Conservation (phyloP, 148 eudicot genomes). For the Drosera capensis region DNA sequence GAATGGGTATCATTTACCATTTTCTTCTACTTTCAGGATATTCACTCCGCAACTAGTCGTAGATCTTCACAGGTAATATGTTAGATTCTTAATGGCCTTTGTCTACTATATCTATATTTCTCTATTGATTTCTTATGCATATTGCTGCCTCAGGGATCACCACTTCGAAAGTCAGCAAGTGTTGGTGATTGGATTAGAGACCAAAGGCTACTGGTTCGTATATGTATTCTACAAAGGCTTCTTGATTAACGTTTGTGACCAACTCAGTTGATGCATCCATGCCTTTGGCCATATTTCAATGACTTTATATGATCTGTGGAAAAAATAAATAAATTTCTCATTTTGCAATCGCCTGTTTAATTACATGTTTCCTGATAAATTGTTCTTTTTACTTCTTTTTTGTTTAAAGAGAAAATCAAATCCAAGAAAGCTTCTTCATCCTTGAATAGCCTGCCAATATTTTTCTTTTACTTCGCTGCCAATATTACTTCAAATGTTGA, state of each 20-base stretch:
- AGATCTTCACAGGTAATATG: constrained; percentile 49
- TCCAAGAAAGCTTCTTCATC: no score
- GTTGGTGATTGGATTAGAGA: constrained; percentile 82
- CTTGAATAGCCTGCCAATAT: no score
- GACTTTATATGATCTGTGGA: neutral
- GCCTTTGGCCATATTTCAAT: neutral
- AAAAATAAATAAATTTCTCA: no score
- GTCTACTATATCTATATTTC: constrained; percentile 5
- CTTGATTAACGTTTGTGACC: neutral
- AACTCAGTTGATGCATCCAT: neutral
- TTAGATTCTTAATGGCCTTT: neutral
- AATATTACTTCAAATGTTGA: no score
- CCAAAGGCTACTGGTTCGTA: constrained; percentile 61
- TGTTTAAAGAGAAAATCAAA: no score
- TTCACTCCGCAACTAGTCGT: constrained; percentile 36
- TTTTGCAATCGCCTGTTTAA: no score
- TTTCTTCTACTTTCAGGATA: constrained; percentile 70
- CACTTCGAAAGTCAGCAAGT: constrained; percentile 81
- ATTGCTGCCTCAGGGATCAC: constrained; percentile 50
- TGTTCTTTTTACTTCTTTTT: no score
- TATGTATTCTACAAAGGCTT: neutral
- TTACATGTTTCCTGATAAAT: no score
- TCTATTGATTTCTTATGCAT: constrained; percentile 15
- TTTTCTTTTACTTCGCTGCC: no score
- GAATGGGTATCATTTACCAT: no score